These are phyloP conservation scores for Endothia cerciana DNA, from an alignment of 2,329 filamentous ascomycete genomes.

Conservation along the genomic window DNA sequence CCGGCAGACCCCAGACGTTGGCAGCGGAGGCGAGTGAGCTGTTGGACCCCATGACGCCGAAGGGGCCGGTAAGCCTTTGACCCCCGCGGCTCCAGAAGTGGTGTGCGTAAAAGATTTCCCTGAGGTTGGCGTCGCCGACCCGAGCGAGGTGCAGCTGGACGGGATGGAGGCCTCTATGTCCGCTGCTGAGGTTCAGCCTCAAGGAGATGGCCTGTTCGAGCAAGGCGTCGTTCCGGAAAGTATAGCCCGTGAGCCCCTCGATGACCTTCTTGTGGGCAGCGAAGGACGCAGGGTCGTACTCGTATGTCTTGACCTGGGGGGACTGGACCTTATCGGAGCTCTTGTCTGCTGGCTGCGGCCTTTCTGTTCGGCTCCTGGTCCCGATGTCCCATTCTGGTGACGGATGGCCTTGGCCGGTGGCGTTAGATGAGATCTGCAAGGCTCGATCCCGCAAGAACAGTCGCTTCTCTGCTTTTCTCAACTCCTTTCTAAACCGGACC, in stretches of 20 bases:
- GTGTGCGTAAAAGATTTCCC: neutral
- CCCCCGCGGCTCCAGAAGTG: neutral
- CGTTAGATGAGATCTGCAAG: neutral
- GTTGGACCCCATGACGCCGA: neutral
- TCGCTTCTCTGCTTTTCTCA: neutral
- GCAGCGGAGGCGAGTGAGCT: neutral
- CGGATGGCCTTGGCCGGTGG: neutral
- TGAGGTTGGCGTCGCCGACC: conserved; percentile 7
- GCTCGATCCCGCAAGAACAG: too few species aligned
- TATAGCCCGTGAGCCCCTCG: neutral
- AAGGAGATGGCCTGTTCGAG: neutral
- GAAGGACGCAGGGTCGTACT: neutral
- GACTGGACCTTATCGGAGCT: neutral
- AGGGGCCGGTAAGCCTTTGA: neutral
- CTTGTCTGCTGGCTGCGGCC: neutral
- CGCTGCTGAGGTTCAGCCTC: neutral
- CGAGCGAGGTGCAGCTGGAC: neutral
- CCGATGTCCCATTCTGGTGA: neutral
- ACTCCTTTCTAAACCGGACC: neutral
- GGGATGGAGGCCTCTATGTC: neutral
- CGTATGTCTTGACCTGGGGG: neutral
- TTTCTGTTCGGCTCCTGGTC: neutral
- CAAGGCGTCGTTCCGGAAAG: neutral
- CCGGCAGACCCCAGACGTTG: neutral
- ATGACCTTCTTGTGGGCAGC: neutral